These are phyloP conservation scores for Dipteronia sinensis DNA, from an alignment of 345 rosid genomes.

Conservation along the genomic window DNA sequence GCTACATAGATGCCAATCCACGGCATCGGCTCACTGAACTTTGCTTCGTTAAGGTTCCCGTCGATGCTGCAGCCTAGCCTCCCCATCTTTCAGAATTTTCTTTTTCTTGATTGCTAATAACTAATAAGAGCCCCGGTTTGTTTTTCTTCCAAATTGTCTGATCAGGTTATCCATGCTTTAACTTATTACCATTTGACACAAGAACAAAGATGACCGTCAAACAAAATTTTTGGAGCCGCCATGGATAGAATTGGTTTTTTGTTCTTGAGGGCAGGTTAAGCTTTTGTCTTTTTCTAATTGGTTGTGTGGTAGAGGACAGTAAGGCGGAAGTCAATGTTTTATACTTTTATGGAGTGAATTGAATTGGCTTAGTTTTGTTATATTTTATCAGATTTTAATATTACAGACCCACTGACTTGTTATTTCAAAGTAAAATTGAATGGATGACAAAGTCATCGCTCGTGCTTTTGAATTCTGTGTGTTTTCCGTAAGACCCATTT, in stretches of 20 bases:
- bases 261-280: neutral
- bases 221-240: neutral
- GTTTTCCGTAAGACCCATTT: neutral
- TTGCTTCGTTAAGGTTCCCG: slow-evolving; percentile 59
- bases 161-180: neutral
- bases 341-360: neutral
- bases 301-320: neutral
- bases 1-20: slow-evolving; percentile 89
- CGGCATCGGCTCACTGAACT: slow-evolving; percentile 73
- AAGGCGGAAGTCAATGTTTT: neutral
- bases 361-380: neutral
- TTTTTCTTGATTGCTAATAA: neutral
- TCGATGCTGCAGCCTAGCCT: slow-evolving; percentile 65
- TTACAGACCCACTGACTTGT: too few relatives aligned
- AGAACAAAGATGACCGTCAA: neutral
- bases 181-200: neutral
- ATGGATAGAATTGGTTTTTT: neutral
- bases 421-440: neutral
- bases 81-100: slow-evolving; percentile 25
- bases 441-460: too few relatives aligned
- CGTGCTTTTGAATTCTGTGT: neutral
- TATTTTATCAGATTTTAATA: too few relatives aligned
- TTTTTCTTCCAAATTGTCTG: neutral
- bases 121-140: neutral
- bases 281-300: neutral